Base-by-base conservation (phyloP, 345 rosid genomes). In the Gossypium raimondii region DNA sequence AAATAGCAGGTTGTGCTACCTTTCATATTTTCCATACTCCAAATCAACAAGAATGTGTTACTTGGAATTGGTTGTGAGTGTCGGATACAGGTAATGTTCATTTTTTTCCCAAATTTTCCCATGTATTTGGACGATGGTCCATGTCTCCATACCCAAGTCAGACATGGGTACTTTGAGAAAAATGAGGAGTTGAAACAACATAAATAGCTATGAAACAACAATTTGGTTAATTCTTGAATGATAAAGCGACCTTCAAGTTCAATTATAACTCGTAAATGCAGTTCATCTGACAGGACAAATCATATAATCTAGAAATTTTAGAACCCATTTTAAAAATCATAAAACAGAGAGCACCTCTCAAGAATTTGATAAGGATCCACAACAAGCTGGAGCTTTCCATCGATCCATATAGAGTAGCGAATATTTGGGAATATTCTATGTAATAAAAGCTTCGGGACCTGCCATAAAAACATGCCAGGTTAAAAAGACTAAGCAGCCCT, bases 371-470 rank as follows among this genome's bases (percentile, higher is more conserved):
- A 93, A 11, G 98, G 98, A 83, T 93, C 97, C 80, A 84, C 81
- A 72, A 91, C 92, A 84, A 91, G 93, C 84, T 87, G 82, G 74
- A 93, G 97, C 85, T 93, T 93, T 43, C 95, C 98, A 79, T 93
- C 98, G 81, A 93, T 85, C 98, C 97, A 93, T 74, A 92, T 83
- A 53, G 98, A 92, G 80, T 89, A 93, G 60, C 87, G 81, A 50
- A 85, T 85, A 79, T 89, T 89, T 25, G 97, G 97, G 72, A 90
- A 88, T 73, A 93, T 67, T 73, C 98, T 85, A 75, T 93, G 98
- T 81, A 90, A 72, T 45, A 93, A 82, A 85, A 93, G 97, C 89
- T 92, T 93, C 0, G 97, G 98, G 27, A 93, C 78, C 98, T 92
- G 93, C 81, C 77, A 68, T 76, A 77, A 65, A 25, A 72, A 72